Conservation (phyloP, 768 basidiomycete species). For the Rhodotorula babjevae region DNA sequence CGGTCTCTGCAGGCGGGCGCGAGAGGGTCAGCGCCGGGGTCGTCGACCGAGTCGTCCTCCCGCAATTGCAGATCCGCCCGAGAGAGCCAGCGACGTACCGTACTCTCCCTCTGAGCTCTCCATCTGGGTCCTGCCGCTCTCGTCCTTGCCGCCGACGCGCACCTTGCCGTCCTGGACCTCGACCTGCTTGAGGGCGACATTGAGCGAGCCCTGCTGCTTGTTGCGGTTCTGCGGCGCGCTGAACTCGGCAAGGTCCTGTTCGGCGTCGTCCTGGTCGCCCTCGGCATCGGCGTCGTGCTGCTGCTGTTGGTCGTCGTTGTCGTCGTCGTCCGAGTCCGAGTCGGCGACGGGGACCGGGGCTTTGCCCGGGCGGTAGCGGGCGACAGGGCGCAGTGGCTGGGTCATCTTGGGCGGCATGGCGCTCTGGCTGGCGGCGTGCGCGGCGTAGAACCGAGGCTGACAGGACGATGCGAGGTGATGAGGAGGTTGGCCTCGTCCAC, state of each 20-base stretch:
- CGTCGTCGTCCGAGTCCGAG: constrained; percentile 41
- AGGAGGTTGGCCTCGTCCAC: too few relatives aligned
- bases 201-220: constrained; percentile 56
- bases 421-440: neutral
- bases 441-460: too few relatives aligned
- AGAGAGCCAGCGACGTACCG: constrained; percentile 37
- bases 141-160: constrained; percentile 69
- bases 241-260: constrained; percentile 50
- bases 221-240: constrained; percentile 17
- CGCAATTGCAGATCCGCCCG: too few relatives aligned
- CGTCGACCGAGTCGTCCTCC: too few relatives aligned
- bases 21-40: constrained; percentile 47
- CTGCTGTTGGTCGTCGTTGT: constrained; percentile 30
- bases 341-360: constrained; percentile 31
- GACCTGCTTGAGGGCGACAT: constrained; percentile 70
- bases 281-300: constrained; percentile 21
- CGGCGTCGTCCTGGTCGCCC: constrained; percentile 7
- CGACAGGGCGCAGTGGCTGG: constrained; percentile 55
- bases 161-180: constrained; percentile 77
- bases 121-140: constrained; percentile 66
- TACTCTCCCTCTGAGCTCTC: constrained; percentile 51
- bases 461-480: too few relatives aligned
- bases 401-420: constrained; percentile 10
- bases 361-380: constrained; percentile 81
- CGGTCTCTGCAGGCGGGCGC: constrained; percentile 51